phyloP scores from a whole-genome alignment of 495 filamentous ascomycete species.

The Penicillium pulvis region DNA sequence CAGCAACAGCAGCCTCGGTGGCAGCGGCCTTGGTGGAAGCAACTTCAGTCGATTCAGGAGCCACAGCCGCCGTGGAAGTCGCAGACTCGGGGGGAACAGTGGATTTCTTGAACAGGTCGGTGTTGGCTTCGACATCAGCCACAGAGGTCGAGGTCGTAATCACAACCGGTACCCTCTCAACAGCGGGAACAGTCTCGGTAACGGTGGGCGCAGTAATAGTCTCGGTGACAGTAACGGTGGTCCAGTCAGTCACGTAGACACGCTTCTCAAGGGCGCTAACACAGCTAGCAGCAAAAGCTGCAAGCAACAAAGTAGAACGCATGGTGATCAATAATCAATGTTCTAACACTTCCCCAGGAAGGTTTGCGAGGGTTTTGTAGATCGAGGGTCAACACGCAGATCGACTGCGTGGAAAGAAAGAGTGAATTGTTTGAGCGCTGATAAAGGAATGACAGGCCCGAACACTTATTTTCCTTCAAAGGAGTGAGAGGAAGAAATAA shows the following conservation, averaged over 20 bases:
- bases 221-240: constrained; percentile 61
- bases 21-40: too few species aligned
- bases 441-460: constrained; percentile 46
- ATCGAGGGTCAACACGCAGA: constrained; percentile 32
- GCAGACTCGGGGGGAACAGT: constrained; percentile 24
- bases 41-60: neutral
- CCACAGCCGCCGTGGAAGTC: neutral
- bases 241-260: constrained; percentile 55
- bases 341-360: constrained; percentile 45
- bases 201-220: constrained; percentile 56
- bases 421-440: constrained; percentile 22
- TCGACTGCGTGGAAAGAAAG: constrained; percentile 40
- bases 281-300: constrained; percentile 62
- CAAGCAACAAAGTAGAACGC: constrained; percentile 66
- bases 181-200: constrained; percentile 18
- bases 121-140: neutral
- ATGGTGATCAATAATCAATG: constrained; percentile 50
- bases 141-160: constrained; percentile 9
- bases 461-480: constrained; percentile 39
- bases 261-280: constrained; percentile 60
- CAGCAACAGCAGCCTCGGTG: neutral
- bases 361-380: constrained; percentile 13
- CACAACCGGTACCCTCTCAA: constrained; percentile 18
- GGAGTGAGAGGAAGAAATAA: constrained; percentile 33
- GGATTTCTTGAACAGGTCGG: constrained; percentile 24